These are phyloP conservation scores for Candida loeiensis DNA, from an alignment of 805 yeast genomes.

Conservation along the genomic window DNA sequence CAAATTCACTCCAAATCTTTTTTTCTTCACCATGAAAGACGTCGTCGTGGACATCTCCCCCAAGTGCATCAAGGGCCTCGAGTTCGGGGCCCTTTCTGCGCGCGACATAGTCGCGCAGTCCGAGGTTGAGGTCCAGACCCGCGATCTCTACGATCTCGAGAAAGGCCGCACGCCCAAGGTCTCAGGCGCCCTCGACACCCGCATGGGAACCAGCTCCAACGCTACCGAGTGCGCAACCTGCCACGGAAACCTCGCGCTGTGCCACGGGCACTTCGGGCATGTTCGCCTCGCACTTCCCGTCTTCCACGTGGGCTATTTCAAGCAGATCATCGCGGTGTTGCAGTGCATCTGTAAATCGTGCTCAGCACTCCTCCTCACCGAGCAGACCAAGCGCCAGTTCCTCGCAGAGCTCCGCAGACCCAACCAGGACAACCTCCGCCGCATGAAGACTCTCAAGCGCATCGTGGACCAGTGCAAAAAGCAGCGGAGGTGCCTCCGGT, in stretches of 20 bases:
- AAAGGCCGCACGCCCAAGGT: conserved; percentile 79
- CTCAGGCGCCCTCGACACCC: conserved; percentile 85
- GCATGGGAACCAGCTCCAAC: conserved; percentile 92
- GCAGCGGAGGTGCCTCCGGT: conserved; percentile 83
- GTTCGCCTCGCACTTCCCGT: conserved; percentile 90
- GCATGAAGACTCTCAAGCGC: conserved; percentile 84
- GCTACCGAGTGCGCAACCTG: conserved; percentile 87
- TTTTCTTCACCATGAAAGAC: conserved; percentile 34
- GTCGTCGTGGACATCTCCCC: conserved; percentile 78
- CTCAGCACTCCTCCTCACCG: conserved; percentile 72
- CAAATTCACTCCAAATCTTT: too few relatives aligned
- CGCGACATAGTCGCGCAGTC: conserved; percentile 89
- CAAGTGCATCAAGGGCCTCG: conserved; percentile 82
- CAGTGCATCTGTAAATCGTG: conserved; percentile 92
- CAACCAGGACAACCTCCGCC: conserved; percentile 80
- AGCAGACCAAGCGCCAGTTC: conserved; percentile 63
- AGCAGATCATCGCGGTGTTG: conserved; percentile 79
- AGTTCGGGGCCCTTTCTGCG: conserved; percentile 90
- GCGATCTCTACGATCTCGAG: conserved; percentile 89
- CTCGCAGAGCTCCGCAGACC: conserved; percentile 81
- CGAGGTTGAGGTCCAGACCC: conserved; percentile 87
- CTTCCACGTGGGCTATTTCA: conserved; percentile 96
- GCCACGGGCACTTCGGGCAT: conserved; percentile 99
- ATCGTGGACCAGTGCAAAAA: conserved; percentile 91
- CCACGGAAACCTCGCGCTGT: conserved; percentile 84